These are phyloP conservation scores for Silene coronaria DNA, from an alignment of 179 eudicot species.

Conservation along the genomic window DNA sequence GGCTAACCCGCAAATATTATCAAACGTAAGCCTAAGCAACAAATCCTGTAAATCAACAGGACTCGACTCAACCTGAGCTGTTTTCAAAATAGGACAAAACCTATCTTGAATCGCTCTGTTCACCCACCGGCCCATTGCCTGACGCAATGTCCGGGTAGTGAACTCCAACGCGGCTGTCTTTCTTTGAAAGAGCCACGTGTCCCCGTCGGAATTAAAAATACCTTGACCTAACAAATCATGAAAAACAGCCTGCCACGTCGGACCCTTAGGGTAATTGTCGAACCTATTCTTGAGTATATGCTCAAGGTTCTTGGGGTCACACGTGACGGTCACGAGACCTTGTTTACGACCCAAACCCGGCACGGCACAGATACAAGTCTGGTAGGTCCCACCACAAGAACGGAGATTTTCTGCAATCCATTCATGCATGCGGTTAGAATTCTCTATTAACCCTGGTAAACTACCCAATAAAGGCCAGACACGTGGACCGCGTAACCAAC, in stretches of 20 bases:
- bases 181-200: slow-evolving; percentile 68
- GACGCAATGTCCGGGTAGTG: slow-evolving; percentile 51
- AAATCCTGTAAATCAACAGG: slow-evolving; percentile 57
- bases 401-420: slow-evolving; percentile 68
- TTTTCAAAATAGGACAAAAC: slow-evolving; percentile 43
- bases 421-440: slow-evolving; percentile 55
- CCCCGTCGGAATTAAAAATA: slow-evolving; percentile 63
- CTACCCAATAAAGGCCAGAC: slow-evolving; percentile 65
- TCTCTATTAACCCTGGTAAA: slow-evolving; percentile 49
- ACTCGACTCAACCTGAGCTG: slow-evolving; percentile 43
- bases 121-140: slow-evolving; percentile 68
- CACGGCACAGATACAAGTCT: slow-evolving; percentile 47
- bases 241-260: slow-evolving; percentile 63
- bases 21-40: slow-evolving; percentile 57
- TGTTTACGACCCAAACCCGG: slow-evolving; percentile 50
- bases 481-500: slow-evolving; percentile 46
- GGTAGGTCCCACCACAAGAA: slow-evolving; percentile 58
- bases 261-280: slow-evolving; percentile 72
- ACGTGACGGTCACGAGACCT: slow-evolving; percentile 65
- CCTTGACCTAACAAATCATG: slow-evolving; percentile 62
- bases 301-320: slow-evolving; percentile 59
- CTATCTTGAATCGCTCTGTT: slow-evolving; percentile 50
- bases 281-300: slow-evolving; percentile 52
- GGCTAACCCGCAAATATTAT: slow-evolving; percentile 59
- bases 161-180: slow-evolving; percentile 69